Conservation (phyloP, 768 basidiomycete genomes). For the Coprinopsis marcescibilis region DNA sequence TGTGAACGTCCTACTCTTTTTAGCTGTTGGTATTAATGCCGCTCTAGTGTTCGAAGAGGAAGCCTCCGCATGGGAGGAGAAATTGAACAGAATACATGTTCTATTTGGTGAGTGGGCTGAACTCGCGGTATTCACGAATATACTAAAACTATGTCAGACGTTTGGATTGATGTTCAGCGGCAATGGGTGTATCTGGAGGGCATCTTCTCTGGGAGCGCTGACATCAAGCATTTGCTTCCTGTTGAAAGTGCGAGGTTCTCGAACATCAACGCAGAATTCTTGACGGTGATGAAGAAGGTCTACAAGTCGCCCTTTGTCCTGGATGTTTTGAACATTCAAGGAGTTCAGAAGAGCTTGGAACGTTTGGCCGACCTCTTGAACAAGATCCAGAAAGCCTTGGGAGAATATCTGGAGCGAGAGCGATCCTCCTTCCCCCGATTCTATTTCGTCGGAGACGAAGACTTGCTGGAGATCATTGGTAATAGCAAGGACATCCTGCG, state of each 20-base stretch:
- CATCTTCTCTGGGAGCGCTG: conserved; percentile 98
- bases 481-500: conserved; percentile 98
- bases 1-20: neutral
- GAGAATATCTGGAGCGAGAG: conserved; percentile 97
- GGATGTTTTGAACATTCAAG: conserved; percentile 94
- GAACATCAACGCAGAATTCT: conserved; percentile 97
- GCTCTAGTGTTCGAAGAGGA: conserved; percentile 82
- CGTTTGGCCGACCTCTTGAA: conserved; percentile 91
- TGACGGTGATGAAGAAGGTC: conserved; percentile 99
- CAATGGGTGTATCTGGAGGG: conserved; percentile 99
- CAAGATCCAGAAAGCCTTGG: conserved; percentile 99
- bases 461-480: conserved; percentile 96
- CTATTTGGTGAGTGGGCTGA: conserved; percentile 67
- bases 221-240: conserved; percentile 98
- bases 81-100: conserved; percentile 92
- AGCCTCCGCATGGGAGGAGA: conserved; percentile 94
- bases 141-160: conserved; percentile 45
- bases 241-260: conserved; percentile 97
- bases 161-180: conserved; percentile 99
- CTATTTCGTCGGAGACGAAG: conserved; percentile 99
- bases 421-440: conserved; percentile 98
- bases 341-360: conserved; percentile 95
- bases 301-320: conserved; percentile 98
- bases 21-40: conserved; percentile 4
- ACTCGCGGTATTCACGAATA: neutral